A percentile compares a stretch with the other conserved stretches of the same genome.
These are phyloP conservation scores for Amyloporia xantha DNA, from an alignment of 768 basidiomycete genomes.

Conservation along the genomic window DNA sequence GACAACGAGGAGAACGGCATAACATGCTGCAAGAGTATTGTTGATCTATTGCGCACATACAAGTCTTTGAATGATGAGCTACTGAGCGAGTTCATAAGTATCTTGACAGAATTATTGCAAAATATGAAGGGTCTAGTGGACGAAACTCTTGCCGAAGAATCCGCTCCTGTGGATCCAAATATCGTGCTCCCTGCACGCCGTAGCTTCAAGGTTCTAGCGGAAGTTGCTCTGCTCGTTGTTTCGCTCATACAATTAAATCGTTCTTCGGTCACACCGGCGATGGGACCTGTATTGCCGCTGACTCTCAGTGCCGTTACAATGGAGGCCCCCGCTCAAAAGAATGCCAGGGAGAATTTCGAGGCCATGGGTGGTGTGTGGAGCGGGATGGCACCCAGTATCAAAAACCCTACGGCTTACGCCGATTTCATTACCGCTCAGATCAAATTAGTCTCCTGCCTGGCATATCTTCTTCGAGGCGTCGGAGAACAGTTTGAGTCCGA, in stretches of 20 bases:
- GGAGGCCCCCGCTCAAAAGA: constrained; percentile 75
- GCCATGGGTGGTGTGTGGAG: constrained; percentile 80
- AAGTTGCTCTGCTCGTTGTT: constrained; percentile 89
- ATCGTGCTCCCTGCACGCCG: constrained; percentile 61
- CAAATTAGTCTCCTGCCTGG: constrained; percentile 92
- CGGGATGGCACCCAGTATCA: constrained; percentile 72
- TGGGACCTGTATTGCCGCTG: constrained; percentile 67
- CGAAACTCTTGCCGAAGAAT: constrained; percentile 68
- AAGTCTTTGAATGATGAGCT: constrained; percentile 66
- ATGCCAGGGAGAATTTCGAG: constrained; percentile 71
- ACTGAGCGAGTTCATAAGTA: constrained; percentile 70
- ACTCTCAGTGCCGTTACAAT: constrained; percentile 74
- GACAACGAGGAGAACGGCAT: constrained; percentile 98
- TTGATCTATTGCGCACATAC: constrained; percentile 80
- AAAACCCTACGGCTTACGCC: constrained; percentile 64
- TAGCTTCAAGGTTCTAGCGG: constrained; percentile 91
- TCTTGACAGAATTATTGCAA: constrained; percentile 72
- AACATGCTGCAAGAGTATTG: constrained; percentile 83
- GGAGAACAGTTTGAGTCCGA: constrained; percentile 63
- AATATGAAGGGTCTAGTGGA: constrained; percentile 69
- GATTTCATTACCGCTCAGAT: constrained; percentile 88
- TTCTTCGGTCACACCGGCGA: constrained; percentile 51
- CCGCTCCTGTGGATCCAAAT: constrained; percentile 46
- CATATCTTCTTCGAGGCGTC: constrained; percentile 75
- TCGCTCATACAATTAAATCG: constrained; percentile 83